Evolutionary conservation across 73 alveolate genomes (phyloP).

Genomic region (Paramecium biaurelia): DNA sequence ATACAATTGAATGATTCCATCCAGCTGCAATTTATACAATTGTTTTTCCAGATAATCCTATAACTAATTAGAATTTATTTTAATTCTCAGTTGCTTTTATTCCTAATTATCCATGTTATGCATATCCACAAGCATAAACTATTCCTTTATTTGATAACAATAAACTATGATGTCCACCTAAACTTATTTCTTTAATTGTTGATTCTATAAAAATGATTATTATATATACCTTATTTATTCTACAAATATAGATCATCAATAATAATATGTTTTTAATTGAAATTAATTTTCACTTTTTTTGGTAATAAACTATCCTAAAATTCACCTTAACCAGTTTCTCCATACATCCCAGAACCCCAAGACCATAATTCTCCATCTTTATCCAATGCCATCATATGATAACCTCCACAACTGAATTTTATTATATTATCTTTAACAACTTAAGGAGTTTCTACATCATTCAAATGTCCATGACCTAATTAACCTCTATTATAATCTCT

Average conservation of each 20-base stretch:
- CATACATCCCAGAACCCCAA: conserved; percentile 95
- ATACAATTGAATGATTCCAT: conserved; percentile 95
- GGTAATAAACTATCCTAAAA: conserved; percentile 65
- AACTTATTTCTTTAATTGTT: conserved; percentile 76
- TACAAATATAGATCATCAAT: conserved; percentile 26
- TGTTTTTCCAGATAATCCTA: conserved; percentile 70
- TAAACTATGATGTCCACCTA: conserved; percentile 97
- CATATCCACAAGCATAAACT: conserved; percentile 96
- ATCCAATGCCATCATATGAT: conserved; percentile 92
- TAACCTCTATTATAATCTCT: conserved; percentile 93
- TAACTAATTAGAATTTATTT: conserved; percentile 84
- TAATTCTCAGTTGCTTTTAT: conserved; percentile 86
- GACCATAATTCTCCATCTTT: conserved; percentile 87
- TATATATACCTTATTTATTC: neutral
- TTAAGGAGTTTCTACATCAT: conserved; percentile 84
- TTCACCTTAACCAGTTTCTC: conserved; percentile 96
- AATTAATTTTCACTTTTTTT: conserved; percentile 51
- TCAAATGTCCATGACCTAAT: conserved; percentile 95
- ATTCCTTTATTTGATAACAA: conserved; percentile 87
- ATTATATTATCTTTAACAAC: conserved; percentile 69
- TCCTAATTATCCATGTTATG: conserved; percentile 95
- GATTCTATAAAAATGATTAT: conserved; percentile 36
- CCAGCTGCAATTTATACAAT: conserved; percentile 93
- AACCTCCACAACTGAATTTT: conserved; percentile 94
- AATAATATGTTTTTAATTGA: conserved; percentile 49